Conservation (phyloP, 2,329 filamentous ascomycete genomes). For the Xylariaceae sp. region DNA sequence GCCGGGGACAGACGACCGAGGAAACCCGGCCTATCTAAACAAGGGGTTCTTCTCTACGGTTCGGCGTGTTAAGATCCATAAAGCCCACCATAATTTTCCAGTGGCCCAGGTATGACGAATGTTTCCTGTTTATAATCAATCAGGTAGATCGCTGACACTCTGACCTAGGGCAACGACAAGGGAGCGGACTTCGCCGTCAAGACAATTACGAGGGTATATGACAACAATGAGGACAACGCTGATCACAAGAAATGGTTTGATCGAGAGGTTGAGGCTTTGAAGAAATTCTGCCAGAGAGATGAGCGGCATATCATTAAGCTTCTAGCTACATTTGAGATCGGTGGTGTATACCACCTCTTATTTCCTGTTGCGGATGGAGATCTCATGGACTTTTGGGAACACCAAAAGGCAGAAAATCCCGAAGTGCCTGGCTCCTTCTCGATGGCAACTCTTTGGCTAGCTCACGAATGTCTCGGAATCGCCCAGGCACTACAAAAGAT, state of each 20-base stretch:
- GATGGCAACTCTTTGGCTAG: neutral
- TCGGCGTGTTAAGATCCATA: slow-evolving; percentile 1
- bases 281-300: slow-evolving; percentile 1
- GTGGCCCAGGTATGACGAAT: neutral
- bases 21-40: neutral
- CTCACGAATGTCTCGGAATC: neutral
- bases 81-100: neutral
- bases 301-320: neutral
- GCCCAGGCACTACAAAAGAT: neutral
- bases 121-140: neutral
- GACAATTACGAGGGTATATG: neutral
- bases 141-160: neutral
- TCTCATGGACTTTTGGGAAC: neutral
- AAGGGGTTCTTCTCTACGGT: neutral
- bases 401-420: neutral
- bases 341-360: neutral
- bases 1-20: neutral
- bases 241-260: neutral
- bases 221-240: neutral
- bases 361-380: slow-evolving; percentile 1
- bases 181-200: slow-evolving; percentile 1
- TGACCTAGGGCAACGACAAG: neutral
- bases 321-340: neutral
- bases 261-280: slow-evolving; percentile 1
- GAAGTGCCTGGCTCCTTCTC: no score